phyloP scores from a whole-genome alignment of 2,329 filamentous ascomycete genomes.

The Pseudogymnoascus sp. region DNA sequence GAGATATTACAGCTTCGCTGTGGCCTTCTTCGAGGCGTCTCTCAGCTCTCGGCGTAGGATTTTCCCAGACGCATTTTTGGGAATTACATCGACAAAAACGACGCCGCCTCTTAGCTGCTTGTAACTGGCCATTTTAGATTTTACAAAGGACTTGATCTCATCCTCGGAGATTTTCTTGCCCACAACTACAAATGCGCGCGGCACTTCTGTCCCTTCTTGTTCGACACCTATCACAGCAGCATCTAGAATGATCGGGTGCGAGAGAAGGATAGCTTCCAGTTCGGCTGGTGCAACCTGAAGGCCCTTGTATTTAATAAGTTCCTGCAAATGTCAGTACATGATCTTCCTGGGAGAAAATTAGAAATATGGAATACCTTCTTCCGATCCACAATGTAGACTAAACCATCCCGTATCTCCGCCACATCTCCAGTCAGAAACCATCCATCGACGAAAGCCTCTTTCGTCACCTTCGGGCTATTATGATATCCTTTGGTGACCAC shows the following conservation, averaged over 20 bases:
- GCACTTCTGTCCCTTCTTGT: constrained; percentile 38
- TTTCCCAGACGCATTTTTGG: constrained; percentile 58
- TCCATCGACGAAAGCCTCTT: not conserved
- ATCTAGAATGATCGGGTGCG: constrained; percentile 40
- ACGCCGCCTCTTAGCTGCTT: constrained; percentile 66
- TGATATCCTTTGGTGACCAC: constrained; percentile 73
- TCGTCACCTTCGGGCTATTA: constrained; percentile 39
- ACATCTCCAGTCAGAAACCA: not conserved
- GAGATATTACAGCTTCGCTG: not conserved
- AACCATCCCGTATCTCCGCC: constrained; percentile 34
- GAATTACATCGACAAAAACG: constrained; percentile 57
- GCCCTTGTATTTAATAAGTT: constrained; percentile 39
- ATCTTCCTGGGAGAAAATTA: not conserved
- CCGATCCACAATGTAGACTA: constrained; percentile 55
- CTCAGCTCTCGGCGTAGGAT: constrained; percentile 39
- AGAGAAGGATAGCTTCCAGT: constrained; percentile 30
- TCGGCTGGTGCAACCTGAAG: constrained; percentile 37
- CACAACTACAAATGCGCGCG: constrained; percentile 49
- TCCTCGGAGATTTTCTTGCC: constrained; percentile 33
- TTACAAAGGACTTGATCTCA: constrained; percentile 49
- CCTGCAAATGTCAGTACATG: constrained; percentile 25
- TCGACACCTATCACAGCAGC: constrained; percentile 52
- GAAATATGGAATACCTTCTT: constrained; percentile 40
- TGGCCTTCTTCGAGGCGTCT: constrained; percentile 30
- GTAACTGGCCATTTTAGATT: constrained; percentile 49